Conservation (phyloP, 2,329 filamentous ascomycete genomes). For the Myriosclerotinia curreyana region DNA sequence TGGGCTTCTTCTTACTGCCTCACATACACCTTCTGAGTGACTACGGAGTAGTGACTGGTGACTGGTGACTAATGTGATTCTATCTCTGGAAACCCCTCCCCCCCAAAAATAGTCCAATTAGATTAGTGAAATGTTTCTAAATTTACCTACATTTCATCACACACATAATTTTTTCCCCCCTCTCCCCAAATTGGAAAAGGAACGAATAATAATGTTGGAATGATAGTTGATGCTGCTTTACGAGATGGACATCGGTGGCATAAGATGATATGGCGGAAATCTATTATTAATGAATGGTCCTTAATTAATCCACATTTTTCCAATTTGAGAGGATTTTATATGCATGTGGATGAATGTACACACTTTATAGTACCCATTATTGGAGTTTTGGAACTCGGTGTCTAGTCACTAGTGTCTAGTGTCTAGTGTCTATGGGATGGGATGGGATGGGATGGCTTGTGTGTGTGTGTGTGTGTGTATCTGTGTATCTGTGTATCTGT, state of each 20-base stretch:
- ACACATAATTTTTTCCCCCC: too few relatives aligned
- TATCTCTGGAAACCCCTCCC: too few relatives aligned
- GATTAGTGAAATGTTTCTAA: conserved; percentile 17
- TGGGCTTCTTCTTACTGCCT: not conserved
- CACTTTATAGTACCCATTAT: too few relatives aligned
- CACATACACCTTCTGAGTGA: not conserved
- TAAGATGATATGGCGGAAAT: conserved; percentile 22
- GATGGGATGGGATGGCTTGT: too few relatives aligned
- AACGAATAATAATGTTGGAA: conserved; percentile 24
- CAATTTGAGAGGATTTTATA: conserved; percentile 16
- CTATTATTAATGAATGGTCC: conserved; percentile 34
- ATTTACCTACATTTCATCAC: conserved; percentile 13
- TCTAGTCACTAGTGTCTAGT: too few relatives aligned
- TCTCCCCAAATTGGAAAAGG: not conserved
- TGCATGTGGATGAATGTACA: conserved; percentile 19
- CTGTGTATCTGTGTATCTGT: conserved; percentile 18
- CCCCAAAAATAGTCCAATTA: too few relatives aligned
- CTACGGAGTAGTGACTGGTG: too few relatives aligned
- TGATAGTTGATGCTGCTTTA: conserved; percentile 32
- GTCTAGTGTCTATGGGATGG: conserved; percentile 10
- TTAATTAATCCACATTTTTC: conserved; percentile 33
- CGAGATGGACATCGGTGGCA: conserved; percentile 16
- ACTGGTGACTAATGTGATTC: not conserved
- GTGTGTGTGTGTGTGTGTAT: conserved; percentile 11
- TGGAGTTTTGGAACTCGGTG: conserved; percentile 21